Conservation (phyloP, 371 early-diverging fungal species). For the Catenaria anguillulae region DNA sequence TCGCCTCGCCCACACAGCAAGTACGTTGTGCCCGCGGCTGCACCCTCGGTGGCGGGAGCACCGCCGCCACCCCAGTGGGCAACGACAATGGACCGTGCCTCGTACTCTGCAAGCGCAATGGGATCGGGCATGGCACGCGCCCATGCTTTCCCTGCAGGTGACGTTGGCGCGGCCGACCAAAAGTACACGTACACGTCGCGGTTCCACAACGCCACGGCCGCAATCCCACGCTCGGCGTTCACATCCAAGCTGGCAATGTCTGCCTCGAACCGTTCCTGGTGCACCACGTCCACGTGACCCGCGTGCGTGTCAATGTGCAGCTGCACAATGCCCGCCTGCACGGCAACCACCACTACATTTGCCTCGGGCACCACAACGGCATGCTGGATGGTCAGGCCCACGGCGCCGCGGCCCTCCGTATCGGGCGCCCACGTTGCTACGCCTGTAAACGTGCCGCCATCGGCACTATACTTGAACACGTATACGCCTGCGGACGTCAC, state of each 20-base stretch:
- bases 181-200: not conserved
- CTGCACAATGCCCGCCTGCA: too few species aligned
- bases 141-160: too few species aligned
- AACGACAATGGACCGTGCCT: not conserved
- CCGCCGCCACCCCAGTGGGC: not conserved
- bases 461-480: too few species aligned
- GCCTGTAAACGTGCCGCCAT: too few species aligned
- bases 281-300: not conserved
- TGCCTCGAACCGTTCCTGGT: not conserved
- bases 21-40: constrained; percentile 10
- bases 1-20: constrained; percentile 14
- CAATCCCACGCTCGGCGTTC: not conserved
- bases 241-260: not conserved
- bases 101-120: not conserved
- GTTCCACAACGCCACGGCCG: not conserved
- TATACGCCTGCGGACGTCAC: too few species aligned
- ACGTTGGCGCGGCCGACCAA: not conserved
- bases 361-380: too few species aligned
- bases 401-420: too few species aligned
- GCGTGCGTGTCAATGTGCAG: not conserved
- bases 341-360: too few species aligned
- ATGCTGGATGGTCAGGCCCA: too few species aligned
- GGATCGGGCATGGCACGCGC: too few species aligned
- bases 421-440: too few species aligned
- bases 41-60: too few species aligned